Evolutionary conservation across 768 basidiomycete species (phyloP).

Genomic region (Leccinum olivaceopallidum): DNA sequence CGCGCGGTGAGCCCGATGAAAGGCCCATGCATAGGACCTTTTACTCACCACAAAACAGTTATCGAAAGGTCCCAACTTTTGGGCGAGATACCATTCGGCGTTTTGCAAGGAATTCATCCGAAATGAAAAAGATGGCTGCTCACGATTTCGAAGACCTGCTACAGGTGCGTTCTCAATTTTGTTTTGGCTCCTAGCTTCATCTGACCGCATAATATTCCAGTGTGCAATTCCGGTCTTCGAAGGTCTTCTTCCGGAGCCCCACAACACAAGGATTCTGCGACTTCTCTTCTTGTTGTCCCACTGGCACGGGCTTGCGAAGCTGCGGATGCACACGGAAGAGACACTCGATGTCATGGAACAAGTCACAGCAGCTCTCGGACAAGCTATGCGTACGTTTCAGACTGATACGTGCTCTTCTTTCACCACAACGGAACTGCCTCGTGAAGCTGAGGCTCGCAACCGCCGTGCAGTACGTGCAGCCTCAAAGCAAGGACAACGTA

Average conservation of each 20-base stretch:
- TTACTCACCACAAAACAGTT: neutral
- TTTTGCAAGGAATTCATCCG: neutral
- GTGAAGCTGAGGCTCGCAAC: neutral
- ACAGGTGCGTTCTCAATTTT: neutral
- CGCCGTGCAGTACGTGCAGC: neutral
- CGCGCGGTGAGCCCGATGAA: neutral
- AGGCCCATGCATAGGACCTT: neutral
- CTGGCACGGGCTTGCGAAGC: neutral
- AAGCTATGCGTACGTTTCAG: neutral
- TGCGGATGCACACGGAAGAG: neutral
- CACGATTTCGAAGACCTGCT: neutral
- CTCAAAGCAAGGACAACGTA: neutral
- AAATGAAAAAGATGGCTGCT: neutral
- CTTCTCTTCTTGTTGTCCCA: neutral
- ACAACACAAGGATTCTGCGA: neutral
- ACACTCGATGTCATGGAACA: neutral
- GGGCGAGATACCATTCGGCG: neutral
- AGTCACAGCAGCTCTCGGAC: neutral
- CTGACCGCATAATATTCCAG: neutral
- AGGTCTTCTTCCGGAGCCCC: neutral
- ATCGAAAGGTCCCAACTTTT: neutral
- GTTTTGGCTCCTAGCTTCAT: no score
- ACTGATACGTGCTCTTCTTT: neutral
- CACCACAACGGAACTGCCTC: neutral
- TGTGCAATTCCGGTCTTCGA: neutral